Base-by-base conservation (phyloP, 2,329 filamentous ascomycete genomes). In the Tetracladium maxilliforme region DNA sequence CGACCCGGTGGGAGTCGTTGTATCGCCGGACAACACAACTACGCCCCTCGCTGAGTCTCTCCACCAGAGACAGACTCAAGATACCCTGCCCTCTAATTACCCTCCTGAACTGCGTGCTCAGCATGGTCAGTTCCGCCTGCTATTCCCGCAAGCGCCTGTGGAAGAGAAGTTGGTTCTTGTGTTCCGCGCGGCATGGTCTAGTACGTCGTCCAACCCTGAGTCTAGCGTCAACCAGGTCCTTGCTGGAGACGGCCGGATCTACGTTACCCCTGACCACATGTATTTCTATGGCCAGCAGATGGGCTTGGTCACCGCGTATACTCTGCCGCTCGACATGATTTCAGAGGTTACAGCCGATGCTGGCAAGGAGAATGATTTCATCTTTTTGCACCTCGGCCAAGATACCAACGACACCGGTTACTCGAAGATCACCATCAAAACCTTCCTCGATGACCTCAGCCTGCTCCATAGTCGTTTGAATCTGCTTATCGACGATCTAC, bases 251-350 rank as follows among this genome's bases (percentile, higher is more conserved):
- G n/a, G 90, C 1, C 71, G 90, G 26, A 73, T 92, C 14, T 98
- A 92, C 46, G 74, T 93, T 31, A 95, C 87, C 1, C 64, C 76
- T 0, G 73, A 77, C 33, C 79, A 86, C 35, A 73, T 98, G 46
- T 95, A 92, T 49, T 95, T 98, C 44, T 98, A 94, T 51, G 92
- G 86, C 39, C 80, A 95, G 42, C 81, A 94, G 43, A 73, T 94
- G 46, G 90, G 90, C 6, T 64, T 98, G 6, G 78, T 95, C 1
- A 63, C 93, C 18, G 80, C 87, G 2, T 87, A 84, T 25, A 70
- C 70, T 10, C 70, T 92, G 25, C 71, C 65, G 27, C 60, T 98
- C 29, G 66, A 74, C 27, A 72, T 67, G 16, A 82, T 98, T 29
- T 71, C 72, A 7, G 90, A 95, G 49, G 82, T 95, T 21, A 94